Conservation (phyloP, 306 rosid genomes). For the Vicia faba region DNA sequence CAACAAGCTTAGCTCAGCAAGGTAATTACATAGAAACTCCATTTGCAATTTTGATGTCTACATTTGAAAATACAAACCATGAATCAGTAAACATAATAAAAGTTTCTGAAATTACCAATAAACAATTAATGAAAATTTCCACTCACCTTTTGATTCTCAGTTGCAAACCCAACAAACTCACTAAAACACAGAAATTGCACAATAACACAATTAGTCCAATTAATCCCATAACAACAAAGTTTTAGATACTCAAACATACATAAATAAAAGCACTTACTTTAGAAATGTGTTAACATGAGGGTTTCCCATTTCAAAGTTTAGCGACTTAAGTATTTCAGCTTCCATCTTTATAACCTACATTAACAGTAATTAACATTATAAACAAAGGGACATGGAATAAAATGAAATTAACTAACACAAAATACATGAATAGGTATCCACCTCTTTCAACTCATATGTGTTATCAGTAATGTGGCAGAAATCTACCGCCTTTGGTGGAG, state of each 20-base stretch:
- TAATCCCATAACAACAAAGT: background rate
- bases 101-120: background rate
- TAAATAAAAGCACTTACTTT: constrained; percentile 40
- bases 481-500: constrained; percentile 69
- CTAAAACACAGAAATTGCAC: constrained; percentile 40
- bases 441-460: constrained; percentile 60
- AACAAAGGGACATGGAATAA: background rate
- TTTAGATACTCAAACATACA: background rate
- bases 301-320: constrained; percentile 77
- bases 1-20: constrained; percentile 79
- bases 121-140: background rate
- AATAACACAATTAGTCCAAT: constrained; percentile 20
- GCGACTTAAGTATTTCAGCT: constrained; percentile 65
- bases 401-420: background rate
- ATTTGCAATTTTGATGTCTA: constrained; percentile 57
- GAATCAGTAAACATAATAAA: constrained; percentile 17
- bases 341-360: constrained; percentile 82
- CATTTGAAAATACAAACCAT: background rate
- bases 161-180: constrained; percentile 47
- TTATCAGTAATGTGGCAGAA: constrained; percentile 78
- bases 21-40: constrained; percentile 69
- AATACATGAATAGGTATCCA: background rate
- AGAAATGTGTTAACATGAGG: constrained; percentile 73
- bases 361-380: background rate
- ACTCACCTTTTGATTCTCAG: constrained; percentile 49